These are phyloP conservation scores for Otatea glauca DNA, from an alignment of 176 grass and related monocot species.

Conservation along the genomic window DNA sequence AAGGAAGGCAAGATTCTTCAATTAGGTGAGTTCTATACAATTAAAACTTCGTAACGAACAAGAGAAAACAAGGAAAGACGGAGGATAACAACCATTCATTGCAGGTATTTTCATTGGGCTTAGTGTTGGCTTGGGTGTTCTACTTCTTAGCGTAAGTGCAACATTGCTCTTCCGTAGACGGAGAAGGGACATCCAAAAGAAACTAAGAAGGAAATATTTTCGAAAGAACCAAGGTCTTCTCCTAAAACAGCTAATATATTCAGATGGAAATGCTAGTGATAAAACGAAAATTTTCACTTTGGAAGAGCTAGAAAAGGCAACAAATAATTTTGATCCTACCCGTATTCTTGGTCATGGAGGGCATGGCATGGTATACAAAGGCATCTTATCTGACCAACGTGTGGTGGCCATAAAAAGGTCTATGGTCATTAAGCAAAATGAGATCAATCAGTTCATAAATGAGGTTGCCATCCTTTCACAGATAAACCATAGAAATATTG, in stretches of 20 bases:
- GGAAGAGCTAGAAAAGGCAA: not conserved
- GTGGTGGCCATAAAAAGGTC: slow-evolving; percentile 50
- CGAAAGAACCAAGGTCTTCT: not conserved
- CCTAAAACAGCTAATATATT: slow-evolving; percentile 26
- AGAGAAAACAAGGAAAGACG: too few species aligned
- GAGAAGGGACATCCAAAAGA: slow-evolving; percentile 23
- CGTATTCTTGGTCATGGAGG: not conserved
- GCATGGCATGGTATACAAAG: too few species aligned
- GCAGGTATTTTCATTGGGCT: too few species aligned
- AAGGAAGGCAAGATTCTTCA: too few species aligned
- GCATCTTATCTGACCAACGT: not conserved
- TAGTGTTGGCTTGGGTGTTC: too few species aligned
- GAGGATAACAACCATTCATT: too few species aligned
- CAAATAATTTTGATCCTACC: not conserved
- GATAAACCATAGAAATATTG: slow-evolving; percentile 39
- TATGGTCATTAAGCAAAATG: slow-evolving; percentile 10
- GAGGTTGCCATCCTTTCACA: slow-evolving; percentile 48
- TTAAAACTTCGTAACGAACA: too few species aligned
- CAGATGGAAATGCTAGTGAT: not conserved
- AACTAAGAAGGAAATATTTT: not conserved
- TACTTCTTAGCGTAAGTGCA: too few species aligned
- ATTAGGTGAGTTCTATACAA: too few species aligned
- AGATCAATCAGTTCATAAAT: slow-evolving; percentile 51
- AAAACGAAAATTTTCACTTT: not conserved
- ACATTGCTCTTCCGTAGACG: not conserved